Evolutionary conservation across 192 early-diverging fungal species (phyloP).

Genomic region (Rhizoclosmatium globosum): DNA sequence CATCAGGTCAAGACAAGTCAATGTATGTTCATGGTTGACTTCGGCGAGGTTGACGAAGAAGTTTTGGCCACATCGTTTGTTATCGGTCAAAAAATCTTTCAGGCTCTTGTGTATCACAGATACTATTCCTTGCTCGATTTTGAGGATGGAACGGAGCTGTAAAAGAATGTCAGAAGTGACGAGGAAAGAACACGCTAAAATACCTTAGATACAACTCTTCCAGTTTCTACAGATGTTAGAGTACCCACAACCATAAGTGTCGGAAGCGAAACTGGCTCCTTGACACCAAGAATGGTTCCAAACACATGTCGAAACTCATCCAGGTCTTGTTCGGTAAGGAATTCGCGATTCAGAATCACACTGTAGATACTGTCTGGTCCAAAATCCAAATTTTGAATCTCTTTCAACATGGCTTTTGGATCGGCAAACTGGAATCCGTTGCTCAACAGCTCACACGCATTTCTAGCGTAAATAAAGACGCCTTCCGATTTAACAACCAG

Average conservation of each 20-base stretch:
- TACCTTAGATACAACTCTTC: neutral
- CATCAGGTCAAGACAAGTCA: neutral
- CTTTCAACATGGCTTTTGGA: neutral
- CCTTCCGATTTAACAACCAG: constrained; percentile 35
- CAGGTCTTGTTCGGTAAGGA: neutral
- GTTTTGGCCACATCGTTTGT: neutral
- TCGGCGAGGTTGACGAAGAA: neutral
- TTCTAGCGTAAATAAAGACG: constrained; percentile 29
- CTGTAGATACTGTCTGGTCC: constrained; percentile 24
- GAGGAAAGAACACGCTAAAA: too few species aligned
- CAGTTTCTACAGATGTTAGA: neutral
- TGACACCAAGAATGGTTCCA: neutral
- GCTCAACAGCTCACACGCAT: neutral
- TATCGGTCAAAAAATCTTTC: constrained; percentile 19
- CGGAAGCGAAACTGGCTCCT: neutral
- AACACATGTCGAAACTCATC: neutral
- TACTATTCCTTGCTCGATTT: neutral
- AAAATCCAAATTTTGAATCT: neutral
- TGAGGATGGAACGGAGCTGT: constrained; percentile 20
- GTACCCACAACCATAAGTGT: neutral
- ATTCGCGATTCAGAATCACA: neutral
- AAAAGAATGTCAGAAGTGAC: neutral
- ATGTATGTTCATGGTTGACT: neutral
- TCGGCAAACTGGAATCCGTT: too few species aligned
- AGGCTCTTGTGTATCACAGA: constrained; percentile 32